Evolutionary conservation across 1,284 basidiomycete genomes (phyloP).

Genomic region (Apiotrichum laibachii): DNA sequence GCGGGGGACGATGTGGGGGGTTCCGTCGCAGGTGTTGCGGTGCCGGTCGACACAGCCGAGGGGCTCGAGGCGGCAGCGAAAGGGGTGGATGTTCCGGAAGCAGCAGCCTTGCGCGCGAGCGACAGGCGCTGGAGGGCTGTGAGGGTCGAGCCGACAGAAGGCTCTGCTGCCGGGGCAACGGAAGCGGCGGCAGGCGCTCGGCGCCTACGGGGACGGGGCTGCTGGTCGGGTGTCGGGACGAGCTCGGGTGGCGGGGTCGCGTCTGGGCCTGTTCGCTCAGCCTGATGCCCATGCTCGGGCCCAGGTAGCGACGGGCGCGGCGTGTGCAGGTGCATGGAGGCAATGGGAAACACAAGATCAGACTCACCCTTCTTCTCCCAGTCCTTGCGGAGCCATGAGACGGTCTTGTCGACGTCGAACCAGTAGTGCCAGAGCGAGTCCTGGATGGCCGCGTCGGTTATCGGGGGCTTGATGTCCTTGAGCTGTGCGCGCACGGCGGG

Average conservation of each 20-base stretch:
- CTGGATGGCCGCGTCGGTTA: conserved; percentile 72
- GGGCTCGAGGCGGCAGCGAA: conserved; percentile 26
- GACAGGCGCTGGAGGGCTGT: conserved; percentile 67
- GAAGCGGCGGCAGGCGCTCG: not conserved
- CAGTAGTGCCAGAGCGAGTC: conserved; percentile 84
- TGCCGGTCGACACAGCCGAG: conserved; percentile 3
- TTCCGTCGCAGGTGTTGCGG: not conserved
- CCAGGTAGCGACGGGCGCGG: not conserved
- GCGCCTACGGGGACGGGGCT: conserved; percentile 25
- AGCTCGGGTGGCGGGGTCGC: conserved; percentile 27
- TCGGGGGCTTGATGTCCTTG: conserved; percentile 65
- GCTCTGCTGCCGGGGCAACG: conserved; percentile 2
- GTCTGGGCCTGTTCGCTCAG: conserved; percentile 25
- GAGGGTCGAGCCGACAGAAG: conserved; percentile 56
- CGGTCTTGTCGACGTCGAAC: conserved; percentile 77
- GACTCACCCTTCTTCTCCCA: conserved; percentile 75
- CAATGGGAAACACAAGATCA: not conserved
- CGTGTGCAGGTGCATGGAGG: not conserved
- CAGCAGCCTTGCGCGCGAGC: conserved; percentile 43
- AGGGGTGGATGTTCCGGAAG: not conserved
- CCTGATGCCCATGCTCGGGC: conserved; percentile 1
- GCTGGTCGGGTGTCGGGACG: conserved; percentile 37
- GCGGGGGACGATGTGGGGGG: conserved; percentile 4
- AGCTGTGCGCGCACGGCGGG: conserved; percentile 66
- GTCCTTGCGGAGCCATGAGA: conserved; percentile 64